Percentiles rank a stretch among this genome's conserved stretches.
Evolutionary conservation across 129 eudicot genomes (phyloP).

Genomic region (Saussurea involucrata): DNA sequence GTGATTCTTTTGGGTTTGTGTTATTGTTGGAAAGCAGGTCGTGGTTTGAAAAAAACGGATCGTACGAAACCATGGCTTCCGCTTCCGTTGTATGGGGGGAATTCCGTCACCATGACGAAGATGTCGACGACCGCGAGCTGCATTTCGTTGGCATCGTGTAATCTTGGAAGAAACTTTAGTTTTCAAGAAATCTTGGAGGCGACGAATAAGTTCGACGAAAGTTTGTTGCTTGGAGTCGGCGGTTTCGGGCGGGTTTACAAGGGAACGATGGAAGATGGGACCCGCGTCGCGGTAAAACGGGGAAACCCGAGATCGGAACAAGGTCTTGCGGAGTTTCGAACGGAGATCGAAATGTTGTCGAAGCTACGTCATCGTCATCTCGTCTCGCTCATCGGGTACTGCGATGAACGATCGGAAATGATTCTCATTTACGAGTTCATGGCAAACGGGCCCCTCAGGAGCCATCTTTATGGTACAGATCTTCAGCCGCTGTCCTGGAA

Average conservation of each 20-base stretch:
- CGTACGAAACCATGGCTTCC: constrained; percentile 80
- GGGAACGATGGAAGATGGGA: constrained; percentile 93
- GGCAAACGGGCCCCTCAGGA: constrained; percentile 98
- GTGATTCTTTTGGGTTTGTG: constrained; percentile 47
- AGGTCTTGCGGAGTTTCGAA: constrained; percentile 88
- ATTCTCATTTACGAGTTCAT: constrained; percentile 88
- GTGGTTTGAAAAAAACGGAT: constrained; percentile 47
- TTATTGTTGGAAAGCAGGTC: constrained; percentile 50
- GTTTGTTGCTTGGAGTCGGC: constrained; percentile 85
- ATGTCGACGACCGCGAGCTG: constrained; percentile 81
- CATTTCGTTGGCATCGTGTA: constrained; percentile 73
- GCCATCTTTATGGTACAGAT: constrained; percentile 93
- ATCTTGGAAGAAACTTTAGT: constrained; percentile 67
- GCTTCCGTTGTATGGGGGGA: constrained; percentile 77
- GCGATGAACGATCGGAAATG: constrained; percentile 98
- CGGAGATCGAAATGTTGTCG: constrained; percentile 95
- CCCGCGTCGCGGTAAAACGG: constrained; percentile 79
- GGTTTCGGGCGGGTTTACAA: constrained; percentile 97
- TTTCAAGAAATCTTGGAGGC: constrained; percentile 96
- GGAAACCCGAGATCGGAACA: constrained; percentile 97
- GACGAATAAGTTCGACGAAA: constrained; percentile 82
- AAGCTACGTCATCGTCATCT: constrained; percentile 96
- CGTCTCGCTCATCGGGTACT: constrained; percentile 90
- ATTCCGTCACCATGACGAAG: constrained; percentile 75
- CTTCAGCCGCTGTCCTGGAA: constrained; percentile 82